Percentiles rank a stretch among this genome's conserved stretches.
Evolutionary conservation across 2,329 filamentous ascomycete genomes (phyloP).

Genomic region (Hirsutella minnesotensis): DNA sequence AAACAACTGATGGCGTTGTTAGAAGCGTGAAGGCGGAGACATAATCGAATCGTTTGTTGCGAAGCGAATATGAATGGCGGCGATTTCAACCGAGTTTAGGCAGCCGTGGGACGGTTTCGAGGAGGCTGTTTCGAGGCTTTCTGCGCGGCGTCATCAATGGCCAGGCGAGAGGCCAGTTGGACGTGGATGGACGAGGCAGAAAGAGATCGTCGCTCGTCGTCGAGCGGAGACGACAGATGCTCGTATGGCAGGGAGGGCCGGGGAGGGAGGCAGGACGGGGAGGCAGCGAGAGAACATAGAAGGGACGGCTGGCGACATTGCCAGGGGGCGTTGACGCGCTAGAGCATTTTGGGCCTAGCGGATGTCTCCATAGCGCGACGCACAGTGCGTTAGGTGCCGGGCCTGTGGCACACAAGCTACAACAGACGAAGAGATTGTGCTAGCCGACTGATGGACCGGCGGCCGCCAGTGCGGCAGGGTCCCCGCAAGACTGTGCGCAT

Average conservation of each 20-base stretch:
- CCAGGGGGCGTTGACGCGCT: conserved; percentile 3
- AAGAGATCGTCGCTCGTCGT: conserved; percentile 6
- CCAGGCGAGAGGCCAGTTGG: conserved; percentile 1
- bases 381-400: conserved; percentile 5
- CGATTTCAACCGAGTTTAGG: not conserved
- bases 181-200: conserved; percentile 5
- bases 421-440: not conserved
- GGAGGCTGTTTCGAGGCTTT: not conserved
- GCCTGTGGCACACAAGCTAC: not conserved
- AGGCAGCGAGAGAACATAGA: not conserved
- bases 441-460: too few species aligned
- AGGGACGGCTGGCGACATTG: not conserved
- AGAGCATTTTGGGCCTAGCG: conserved; percentile 4
- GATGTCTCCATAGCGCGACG: not conserved
- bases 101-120: not conserved
- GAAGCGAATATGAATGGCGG: conserved; percentile 8
- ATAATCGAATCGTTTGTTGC: conserved; percentile 18
- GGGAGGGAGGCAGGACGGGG: not conserved
- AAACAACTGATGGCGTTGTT: conserved; percentile 7
- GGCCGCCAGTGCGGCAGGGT: too few species aligned
- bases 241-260: not conserved
- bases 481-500: too few species aligned
- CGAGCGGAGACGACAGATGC: conserved; percentile 4
- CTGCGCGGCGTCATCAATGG: not conserved
- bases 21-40: conserved; percentile 17